Percentiles rank a stretch among this genome's conserved stretches.
These are phyloP conservation scores for Coemansia sp. DNA, from an alignment of 192 early-diverging fungal genomes.

Conservation along the genomic window DNA sequence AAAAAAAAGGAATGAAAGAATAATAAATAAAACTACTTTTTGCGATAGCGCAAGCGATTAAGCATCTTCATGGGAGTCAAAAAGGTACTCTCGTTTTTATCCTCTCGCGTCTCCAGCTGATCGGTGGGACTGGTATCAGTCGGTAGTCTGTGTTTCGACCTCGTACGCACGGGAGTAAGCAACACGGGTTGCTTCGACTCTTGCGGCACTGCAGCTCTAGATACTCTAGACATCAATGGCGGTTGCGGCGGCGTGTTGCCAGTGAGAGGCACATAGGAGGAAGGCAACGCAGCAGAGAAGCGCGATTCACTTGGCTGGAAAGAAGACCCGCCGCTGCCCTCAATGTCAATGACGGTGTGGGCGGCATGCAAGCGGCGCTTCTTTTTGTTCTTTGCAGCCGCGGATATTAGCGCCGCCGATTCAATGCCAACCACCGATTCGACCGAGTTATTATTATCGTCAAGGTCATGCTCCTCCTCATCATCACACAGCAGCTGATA, in stretches of 20 bases:
- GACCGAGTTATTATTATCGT: neutral
- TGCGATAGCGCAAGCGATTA: conserved; percentile 42
- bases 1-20: neutral
- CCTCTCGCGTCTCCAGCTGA: neutral
- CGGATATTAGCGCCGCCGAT: neutral
- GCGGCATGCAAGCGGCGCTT: conserved; percentile 43
- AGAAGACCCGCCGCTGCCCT: too few relatives aligned
- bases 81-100: conserved; percentile 29
- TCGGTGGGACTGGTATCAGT: neutral
- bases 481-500: too few relatives aligned
- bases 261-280: neutral
- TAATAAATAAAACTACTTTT: conserved; percentile 23
- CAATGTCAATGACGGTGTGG: conserved; percentile 26
- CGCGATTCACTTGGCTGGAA: conserved; percentile 3
- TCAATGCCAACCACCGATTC: neutral
- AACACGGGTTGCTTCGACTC: conserved; percentile 43
- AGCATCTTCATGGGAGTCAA: conserved; percentile 55
- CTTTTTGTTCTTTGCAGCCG: conserved; percentile 31
- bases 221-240: neutral
- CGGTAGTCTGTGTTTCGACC: conserved; percentile 9
- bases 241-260: neutral
- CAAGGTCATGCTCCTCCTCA: neutral
- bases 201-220: conserved; percentile 17
- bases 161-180: conserved; percentile 35
- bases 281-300: too few relatives aligned